A percentile compares a stretch with the other conserved stretches of the same genome.
Conservation (phyloP, 2,329 filamentous ascomycete genomes). For the Pseudocercospora pini-densiflorae region DNA sequence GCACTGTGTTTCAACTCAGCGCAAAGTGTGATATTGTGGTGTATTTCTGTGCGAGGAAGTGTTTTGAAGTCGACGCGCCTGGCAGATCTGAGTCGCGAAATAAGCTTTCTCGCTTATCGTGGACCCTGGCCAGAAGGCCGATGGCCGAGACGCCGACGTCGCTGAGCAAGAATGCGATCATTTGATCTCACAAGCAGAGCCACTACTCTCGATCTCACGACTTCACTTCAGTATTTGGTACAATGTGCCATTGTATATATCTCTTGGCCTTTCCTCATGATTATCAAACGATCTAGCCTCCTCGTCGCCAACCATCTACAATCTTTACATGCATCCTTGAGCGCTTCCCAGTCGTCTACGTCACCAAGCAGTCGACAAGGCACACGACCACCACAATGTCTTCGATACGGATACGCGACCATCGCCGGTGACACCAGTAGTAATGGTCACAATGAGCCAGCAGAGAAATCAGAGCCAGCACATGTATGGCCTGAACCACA, state of each 20-base stretch:
- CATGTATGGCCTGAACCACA: conserved; percentile 41
- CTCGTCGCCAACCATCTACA: conserved; percentile 37
- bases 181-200: background rate
- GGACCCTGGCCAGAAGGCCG: background rate
- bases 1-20: background rate
- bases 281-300: conserved; percentile 43
- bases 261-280: conserved; percentile 38
- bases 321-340: conserved; percentile 25
- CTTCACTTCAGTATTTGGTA: conserved; percentile 10
- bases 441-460: conserved; percentile 26
- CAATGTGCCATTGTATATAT: conserved; percentile 27
- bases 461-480: conserved; percentile 33
- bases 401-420: conserved; percentile 37
- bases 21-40: too few relatives aligned
- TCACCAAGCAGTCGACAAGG: conserved; percentile 45
- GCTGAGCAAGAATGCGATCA: conserved; percentile 18
- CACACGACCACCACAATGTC: conserved; percentile 36
- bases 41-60: background rate
- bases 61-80: conserved; percentile 1
- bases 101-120: conserved; percentile 4
- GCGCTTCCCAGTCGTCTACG: conserved; percentile 40
- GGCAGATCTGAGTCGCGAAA: background rate
- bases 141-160: background rate
- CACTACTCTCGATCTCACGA: background rate
- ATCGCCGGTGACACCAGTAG: conserved; percentile 34